Conservation (phyloP, 768 basidiomycete species). For the Suillus subaureus region DNA sequence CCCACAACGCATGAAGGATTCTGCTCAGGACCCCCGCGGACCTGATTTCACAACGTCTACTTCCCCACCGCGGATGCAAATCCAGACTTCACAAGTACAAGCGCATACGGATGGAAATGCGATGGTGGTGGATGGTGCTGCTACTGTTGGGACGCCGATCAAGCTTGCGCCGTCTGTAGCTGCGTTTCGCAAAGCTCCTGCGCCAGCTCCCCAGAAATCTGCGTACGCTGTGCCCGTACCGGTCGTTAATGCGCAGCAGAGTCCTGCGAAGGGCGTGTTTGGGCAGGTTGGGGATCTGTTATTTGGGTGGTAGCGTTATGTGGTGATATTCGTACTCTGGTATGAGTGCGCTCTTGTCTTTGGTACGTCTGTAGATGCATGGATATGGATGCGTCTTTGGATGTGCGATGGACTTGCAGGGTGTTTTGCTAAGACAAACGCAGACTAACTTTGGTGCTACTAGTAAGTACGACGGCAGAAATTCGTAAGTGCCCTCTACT, state of each 20-base stretch:
- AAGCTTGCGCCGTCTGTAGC: constrained; percentile 71
- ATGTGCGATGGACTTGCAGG: background rate
- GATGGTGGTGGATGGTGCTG: constrained; percentile 50
- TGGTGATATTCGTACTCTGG: background rate
- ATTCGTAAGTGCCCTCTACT: background rate
- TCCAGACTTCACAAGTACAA: constrained; percentile 12
- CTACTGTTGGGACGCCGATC: constrained; percentile 69
- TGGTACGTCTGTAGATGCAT: background rate
- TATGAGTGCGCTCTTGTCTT: background rate
- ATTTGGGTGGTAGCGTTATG: constrained; percentile 70
- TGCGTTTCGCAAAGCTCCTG: constrained; percentile 62
- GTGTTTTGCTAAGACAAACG: background rate
- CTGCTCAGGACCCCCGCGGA: constrained; percentile 39
- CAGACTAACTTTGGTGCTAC: background rate
- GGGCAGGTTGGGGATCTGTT: constrained; percentile 81
- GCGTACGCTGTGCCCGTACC: constrained; percentile 14
- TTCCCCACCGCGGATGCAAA: constrained; percentile 12
- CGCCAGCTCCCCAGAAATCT: constrained; percentile 27
- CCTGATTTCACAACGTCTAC: constrained; percentile 20
- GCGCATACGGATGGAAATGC: constrained; percentile 28
- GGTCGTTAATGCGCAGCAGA: constrained; percentile 26
- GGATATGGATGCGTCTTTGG: background rate
- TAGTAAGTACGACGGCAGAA: background rate
- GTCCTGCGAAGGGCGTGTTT: constrained; percentile 58
- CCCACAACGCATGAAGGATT: constrained; percentile 46